Evolutionary conservation across 257 asterid species (phyloP).

Genomic region (Datura wrightii): DNA sequence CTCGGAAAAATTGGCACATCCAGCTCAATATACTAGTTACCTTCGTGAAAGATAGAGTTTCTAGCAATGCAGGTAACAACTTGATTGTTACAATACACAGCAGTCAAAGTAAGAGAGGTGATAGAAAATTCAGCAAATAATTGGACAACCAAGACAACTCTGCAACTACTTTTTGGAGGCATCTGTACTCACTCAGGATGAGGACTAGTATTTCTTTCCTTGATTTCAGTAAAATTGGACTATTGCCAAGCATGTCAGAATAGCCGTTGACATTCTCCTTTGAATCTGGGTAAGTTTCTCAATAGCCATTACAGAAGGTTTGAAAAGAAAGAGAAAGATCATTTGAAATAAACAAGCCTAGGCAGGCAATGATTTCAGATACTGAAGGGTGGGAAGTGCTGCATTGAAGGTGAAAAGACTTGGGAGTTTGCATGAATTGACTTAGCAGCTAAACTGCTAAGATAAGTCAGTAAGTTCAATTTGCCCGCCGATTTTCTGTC

Average conservation of each 20-base stretch:
- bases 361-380: slow-evolving; percentile 1
- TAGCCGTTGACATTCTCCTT: neutral
- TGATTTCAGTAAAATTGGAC: neutral
- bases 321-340: neutral
- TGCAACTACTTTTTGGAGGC: slow-evolving; percentile 5
- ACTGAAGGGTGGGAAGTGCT: neutral
- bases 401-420: neutral
- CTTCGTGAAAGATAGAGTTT: neutral
- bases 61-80: neutral
- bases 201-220: neutral
- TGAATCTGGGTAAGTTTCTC: slow-evolving; percentile 9
- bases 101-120: neutral
- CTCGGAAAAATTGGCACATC: neutral
- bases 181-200: neutral
- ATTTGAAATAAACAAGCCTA: neutral
- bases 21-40: neutral
- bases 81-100: neutral
- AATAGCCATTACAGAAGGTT: neutral
- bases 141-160: neutral
- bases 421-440: neutral
- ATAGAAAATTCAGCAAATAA: neutral
- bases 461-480: neutral
- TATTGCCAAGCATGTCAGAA: neutral
- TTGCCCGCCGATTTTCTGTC: neutral
- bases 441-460: slow-evolving; percentile 5